Evolutionary conservation across 2,329 filamentous ascomycete genomes (phyloP), one percentile per base, ranked within the genome.

Genomic region (Microsporum canis): DNA sequence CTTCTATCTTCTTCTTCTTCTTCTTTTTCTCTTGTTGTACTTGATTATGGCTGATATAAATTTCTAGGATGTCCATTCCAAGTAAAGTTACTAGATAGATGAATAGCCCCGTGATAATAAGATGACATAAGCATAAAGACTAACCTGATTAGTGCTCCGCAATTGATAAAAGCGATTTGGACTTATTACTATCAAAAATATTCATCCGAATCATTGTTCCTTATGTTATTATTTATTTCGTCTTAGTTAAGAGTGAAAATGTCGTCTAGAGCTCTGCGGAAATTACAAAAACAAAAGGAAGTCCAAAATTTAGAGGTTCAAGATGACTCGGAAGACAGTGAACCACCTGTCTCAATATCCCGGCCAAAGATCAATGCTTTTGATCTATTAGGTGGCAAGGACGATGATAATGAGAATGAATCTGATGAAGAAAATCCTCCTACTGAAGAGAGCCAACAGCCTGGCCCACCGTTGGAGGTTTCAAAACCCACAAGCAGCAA

Each of bases 201-300:
- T 23, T 23, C 17, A 23, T 23, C 17, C 17, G 1, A 23, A 23
- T 23, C 17, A 23, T 23, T 23, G 17, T 23, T 23, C 17, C 17
- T 23, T 23, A 23, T 23, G 17, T 1, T 23, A 23, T 23, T 23
- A 23, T 23, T 23, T 23, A 23, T 23, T 23, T 23, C 17, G 17
- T 23, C 17, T 23, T 23, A 23, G 17, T 51, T 31, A 29, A 3
- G 14, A 53, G 33, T 23, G 12, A 57, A 41, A 47, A 87, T 88
- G 84, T 87, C 84, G 49, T 83, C 84, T 17, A 80, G 85, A 65
- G 84, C 84, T n/a, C 73, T 88, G 60, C 79, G 84, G 31, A 84
- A 84, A 69, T 78, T 84, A 60, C 84, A 86, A 69, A 80, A 80
- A 65, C 82, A 85, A 75, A 79, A 79, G 62, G 83, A 84, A 68